phyloP scores from a whole-genome alignment of 2,329 filamentous ascomycete genomes.

The Ophiognomonia clavigignenti-juglandacearum region DNA sequence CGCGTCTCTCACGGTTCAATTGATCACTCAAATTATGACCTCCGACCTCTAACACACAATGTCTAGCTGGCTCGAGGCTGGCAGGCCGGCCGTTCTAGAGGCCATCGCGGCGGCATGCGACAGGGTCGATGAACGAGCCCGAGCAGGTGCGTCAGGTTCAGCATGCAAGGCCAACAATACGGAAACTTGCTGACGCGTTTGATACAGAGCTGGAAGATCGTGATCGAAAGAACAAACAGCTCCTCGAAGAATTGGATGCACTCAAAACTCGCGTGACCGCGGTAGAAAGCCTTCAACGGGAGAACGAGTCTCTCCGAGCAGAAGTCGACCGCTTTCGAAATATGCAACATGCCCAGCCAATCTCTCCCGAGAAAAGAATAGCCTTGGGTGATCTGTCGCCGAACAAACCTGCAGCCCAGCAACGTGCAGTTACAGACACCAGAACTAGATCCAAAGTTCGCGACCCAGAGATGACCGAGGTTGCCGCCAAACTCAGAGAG shows the following conservation, averaged over 20 bases:
- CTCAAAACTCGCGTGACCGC: slow-evolving; percentile 27
- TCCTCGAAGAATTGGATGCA: slow-evolving; percentile 30
- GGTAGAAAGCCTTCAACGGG: slow-evolving; percentile 33
- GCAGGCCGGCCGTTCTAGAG: slow-evolving; percentile 34
- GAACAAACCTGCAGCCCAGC: slow-evolving; percentile 5
- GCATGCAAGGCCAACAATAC: no score
- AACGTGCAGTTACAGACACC: not conserved
- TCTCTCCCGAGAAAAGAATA: slow-evolving; percentile 1
- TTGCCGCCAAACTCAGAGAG: slow-evolving; percentile 27
- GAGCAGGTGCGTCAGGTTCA: slow-evolving; percentile 24
- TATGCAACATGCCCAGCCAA: slow-evolving; percentile 7
- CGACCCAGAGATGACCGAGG: not conserved
- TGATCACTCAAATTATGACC: not conserved
- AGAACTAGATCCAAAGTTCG: not conserved
- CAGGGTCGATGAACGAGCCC: slow-evolving; percentile 33
- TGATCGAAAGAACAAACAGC: slow-evolving; percentile 19
- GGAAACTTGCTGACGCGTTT: slow-evolving; percentile 5
- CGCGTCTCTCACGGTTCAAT: not conserved
- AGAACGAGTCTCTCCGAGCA: slow-evolving; percentile 36
- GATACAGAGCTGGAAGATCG: slow-evolving; percentile 22
- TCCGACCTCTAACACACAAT: slow-evolving; percentile 22
- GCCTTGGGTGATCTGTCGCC: slow-evolving; percentile 14
- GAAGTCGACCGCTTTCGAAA: slow-evolving; percentile 29
- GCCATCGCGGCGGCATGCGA: slow-evolving; percentile 35
- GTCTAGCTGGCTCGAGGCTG: slow-evolving; percentile 34